A percentile compares a stretch with the other conserved stretches of the same genome.
phyloP scores from a whole-genome alignment of 2,329 filamentous ascomycete genomes.

The Talaromyces sp. region DNA sequence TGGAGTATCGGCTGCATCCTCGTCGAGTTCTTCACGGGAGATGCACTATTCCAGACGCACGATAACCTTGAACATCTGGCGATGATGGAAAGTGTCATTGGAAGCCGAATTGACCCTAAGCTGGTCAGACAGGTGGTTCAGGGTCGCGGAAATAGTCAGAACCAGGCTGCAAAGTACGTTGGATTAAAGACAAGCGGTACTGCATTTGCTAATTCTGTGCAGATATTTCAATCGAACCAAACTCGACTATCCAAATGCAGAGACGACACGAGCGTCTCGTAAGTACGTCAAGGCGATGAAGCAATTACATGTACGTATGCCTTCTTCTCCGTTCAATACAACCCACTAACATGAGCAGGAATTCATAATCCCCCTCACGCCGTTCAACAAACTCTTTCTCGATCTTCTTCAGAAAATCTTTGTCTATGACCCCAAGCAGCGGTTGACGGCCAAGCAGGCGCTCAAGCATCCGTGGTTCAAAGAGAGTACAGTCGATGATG shows the following conservation, averaged over 20 bases:
- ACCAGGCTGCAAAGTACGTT: constrained; percentile 53
- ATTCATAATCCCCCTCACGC: constrained; percentile 55
- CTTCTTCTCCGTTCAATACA: neutral
- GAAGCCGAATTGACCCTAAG: constrained; percentile 50
- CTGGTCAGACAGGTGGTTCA: constrained; percentile 50
- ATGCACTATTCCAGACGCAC: constrained; percentile 64
- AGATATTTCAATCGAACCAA: constrained; percentile 53
- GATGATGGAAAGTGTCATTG: constrained; percentile 64
- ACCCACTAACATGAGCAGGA: constrained; percentile 39
- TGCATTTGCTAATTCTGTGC: constrained; percentile 25
- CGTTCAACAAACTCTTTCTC: constrained; percentile 59
- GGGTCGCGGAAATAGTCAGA: constrained; percentile 44
- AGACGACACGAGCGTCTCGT: constrained; percentile 58
- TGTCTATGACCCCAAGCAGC: constrained; percentile 60
- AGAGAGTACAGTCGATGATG: constrained; percentile 59
- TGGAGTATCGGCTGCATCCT: constrained; percentile 66
- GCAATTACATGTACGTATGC: constrained; percentile 47
- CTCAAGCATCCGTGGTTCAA: constrained; percentile 64
- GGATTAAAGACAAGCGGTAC: neutral
- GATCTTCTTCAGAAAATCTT: constrained; percentile 60
- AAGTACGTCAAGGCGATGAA: constrained; percentile 68
- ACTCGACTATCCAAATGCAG: constrained; percentile 58
- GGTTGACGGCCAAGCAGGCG: constrained; percentile 60
- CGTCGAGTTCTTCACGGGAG: constrained; percentile 64
- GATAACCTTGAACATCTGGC: constrained; percentile 64